Evolutionary conservation across 2,329 filamentous ascomycete genomes (phyloP), one percentile per base, ranked within the genome.

Genomic region (Exophiala mesophila): DNA sequence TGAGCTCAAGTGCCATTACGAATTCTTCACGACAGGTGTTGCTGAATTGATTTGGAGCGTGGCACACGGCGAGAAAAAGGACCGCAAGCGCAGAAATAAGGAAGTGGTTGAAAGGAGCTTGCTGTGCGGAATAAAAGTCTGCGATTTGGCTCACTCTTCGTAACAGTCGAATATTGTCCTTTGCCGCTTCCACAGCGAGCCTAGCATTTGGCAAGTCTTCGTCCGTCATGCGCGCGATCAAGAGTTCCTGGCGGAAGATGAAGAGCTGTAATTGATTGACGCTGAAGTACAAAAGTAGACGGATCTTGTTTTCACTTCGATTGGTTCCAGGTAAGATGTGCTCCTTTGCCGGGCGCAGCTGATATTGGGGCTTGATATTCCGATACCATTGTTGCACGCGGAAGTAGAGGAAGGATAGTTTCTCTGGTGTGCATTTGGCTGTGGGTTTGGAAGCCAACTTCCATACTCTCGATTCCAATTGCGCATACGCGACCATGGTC

Each of bases 191-290:
- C 1, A 70, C 66, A 0, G 67, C 68, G 0, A 62, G 55, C 12
- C 59, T 61, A 0, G 67, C 67, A 8, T 58, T 62, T 0, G 59
- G 48, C 1, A 58, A 47, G 5, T 67, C 61, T 0, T 60, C 49
- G 1, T 59, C 52, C 15, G 71, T 69, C 9, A 62, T 60, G 4
- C 61, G 56, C 0, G 58, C 53, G 3, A 59, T 66, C 16, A 71
- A 57, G 0, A 72, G 54, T 13, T 69, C 62, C 13, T 71, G 65
- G 0, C 69, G 59, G 38, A 71, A 66, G 1, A 72, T 67, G 2
- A 71, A 55, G 7, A 66, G 69, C 2, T 69, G 63, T 1, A 66
- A 59, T 38, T 72, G 63, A 38, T 72, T 72, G 0, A 66, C 68
- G 2, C 70, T 64, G 0, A 72, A 59, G 18, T 71, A 69, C 1